phyloP scores from a whole-genome alignment of 2,329 filamentous ascomycete genomes.

The Colletotrichum liriopes region DNA sequence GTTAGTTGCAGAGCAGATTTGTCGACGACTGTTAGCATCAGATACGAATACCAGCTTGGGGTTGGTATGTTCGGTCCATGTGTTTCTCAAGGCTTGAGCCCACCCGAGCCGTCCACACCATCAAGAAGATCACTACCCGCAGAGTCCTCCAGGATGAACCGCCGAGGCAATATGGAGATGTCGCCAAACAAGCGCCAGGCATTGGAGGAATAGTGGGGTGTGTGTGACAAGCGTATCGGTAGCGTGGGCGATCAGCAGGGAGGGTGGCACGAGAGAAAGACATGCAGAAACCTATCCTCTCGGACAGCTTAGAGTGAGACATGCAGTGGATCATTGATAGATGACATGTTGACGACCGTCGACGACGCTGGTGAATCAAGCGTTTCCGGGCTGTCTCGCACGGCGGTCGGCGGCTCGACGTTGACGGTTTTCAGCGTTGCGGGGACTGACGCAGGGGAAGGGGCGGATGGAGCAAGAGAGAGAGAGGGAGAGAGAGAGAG shows the following conservation, averaged over 20 bases:
- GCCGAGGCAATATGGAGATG: slow-evolving; percentile 19
- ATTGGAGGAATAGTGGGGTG: slow-evolving; percentile 38
- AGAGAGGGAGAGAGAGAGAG: too few species aligned
- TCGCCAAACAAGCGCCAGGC: slow-evolving; percentile 43
- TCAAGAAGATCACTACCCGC: background rate
- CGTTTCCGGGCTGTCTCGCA: slow-evolving; percentile 8
- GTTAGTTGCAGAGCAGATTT: slow-evolving; percentile 1
- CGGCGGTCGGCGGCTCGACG: slow-evolving; percentile 30
- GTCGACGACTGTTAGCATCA: slow-evolving; percentile 21
- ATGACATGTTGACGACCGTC: slow-evolving; percentile 39
- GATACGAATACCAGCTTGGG: background rate
- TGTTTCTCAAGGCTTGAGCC: slow-evolving; percentile 1
- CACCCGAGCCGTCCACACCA: slow-evolving; percentile 16
- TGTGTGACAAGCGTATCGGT: slow-evolving; percentile 44
- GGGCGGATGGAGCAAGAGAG: background rate
- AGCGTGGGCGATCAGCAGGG: slow-evolving; percentile 43
- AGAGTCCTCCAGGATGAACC: slow-evolving; percentile 25
- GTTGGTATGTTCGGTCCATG: slow-evolving; percentile 3
- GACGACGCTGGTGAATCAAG: slow-evolving; percentile 15
- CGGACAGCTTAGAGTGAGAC: slow-evolving; percentile 55
- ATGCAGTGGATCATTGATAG: slow-evolving; percentile 52
- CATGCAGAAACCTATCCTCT: slow-evolving; percentile 54
- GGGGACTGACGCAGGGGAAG: slow-evolving; percentile 28
- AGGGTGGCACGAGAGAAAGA: slow-evolving; percentile 48
- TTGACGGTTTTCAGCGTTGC: background rate